Conservation (phyloP, 2,329 filamentous ascomycete species). For the Sporothrix schenckii region DNA sequence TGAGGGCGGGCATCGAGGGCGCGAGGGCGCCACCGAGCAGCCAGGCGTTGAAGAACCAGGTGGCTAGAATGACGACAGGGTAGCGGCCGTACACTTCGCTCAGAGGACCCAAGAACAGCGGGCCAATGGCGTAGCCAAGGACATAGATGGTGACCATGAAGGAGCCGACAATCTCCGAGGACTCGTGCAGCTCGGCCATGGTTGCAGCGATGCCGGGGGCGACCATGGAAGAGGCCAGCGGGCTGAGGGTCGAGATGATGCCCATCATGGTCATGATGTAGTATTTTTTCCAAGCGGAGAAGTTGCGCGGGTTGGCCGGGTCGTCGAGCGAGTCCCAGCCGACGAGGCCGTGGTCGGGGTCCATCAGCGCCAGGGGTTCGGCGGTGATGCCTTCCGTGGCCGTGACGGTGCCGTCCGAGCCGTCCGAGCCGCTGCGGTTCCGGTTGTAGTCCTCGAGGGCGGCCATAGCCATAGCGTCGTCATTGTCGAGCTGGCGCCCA, state of each 20-base stretch:
- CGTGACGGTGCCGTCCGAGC: background rate
- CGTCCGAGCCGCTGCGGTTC: slow-evolving; percentile 5
- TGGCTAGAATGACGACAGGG: slow-evolving; percentile 76
- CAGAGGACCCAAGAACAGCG: slow-evolving; percentile 31
- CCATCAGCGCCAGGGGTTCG: slow-evolving; percentile 48
- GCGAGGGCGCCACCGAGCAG: slow-evolving; percentile 65
- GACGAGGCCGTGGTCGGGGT: slow-evolving; percentile 56
- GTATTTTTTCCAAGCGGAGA: slow-evolving; percentile 52
- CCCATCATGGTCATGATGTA: slow-evolving; percentile 28
- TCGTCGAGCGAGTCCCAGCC: slow-evolving; percentile 64
- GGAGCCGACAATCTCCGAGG: slow-evolving; percentile 45
- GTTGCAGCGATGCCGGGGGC: slow-evolving; percentile 49
- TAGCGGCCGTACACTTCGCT: slow-evolving; percentile 32
- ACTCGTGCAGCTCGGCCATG: slow-evolving; percentile 48
- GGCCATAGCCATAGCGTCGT: background rate
- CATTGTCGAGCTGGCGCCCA: slow-evolving; percentile 27
- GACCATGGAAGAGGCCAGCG: slow-evolving; percentile 66
- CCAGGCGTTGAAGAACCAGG: slow-evolving; percentile 63
- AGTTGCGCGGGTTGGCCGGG: slow-evolving; percentile 60
- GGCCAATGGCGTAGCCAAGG: slow-evolving; percentile 41
- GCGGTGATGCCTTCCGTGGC: background rate
- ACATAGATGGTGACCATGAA: slow-evolving; percentile 65
- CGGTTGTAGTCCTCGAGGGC: background rate
- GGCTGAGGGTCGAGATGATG: slow-evolving; percentile 38
- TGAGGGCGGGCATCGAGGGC: slow-evolving; percentile 66